phyloP scores from a whole-genome alignment of 805 yeast genomes.

The Candida maesae region DNA sequence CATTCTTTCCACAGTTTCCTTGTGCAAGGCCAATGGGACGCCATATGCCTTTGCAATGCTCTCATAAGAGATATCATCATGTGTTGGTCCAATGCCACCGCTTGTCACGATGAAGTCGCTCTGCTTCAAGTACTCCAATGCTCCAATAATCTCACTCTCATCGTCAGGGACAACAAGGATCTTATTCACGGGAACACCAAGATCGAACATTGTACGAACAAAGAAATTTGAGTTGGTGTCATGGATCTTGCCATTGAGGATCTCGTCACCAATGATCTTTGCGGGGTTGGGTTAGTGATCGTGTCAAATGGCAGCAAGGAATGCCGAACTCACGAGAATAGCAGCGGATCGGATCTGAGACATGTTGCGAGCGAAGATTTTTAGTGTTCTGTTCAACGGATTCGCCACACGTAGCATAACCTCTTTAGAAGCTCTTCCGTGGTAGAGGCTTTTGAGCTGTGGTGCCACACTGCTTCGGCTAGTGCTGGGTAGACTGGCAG shows the following conservation, averaged over 20 bases:
- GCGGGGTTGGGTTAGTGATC: constrained; percentile 9
- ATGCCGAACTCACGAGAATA: constrained; percentile 7
- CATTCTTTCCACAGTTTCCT: constrained; percentile 61
- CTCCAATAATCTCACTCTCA: constrained; percentile 53
- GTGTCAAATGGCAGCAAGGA: neutral
- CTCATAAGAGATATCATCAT: constrained; percentile 83
- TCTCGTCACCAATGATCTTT: constrained; percentile 77
- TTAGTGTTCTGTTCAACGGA: too few relatives aligned
- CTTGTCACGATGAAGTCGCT: constrained; percentile 50
- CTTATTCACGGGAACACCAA: constrained; percentile 63
- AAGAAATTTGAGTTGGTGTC: constrained; percentile 76
- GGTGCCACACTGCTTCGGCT: too few relatives aligned
- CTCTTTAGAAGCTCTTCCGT: too few relatives aligned
- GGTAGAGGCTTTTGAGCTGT: too few relatives aligned
- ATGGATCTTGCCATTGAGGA: constrained; percentile 76
- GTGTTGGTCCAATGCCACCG: constrained; percentile 79
- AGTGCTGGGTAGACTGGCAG: too few relatives aligned
- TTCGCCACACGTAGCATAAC: too few relatives aligned
- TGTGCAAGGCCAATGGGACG: constrained; percentile 48
- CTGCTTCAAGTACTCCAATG: constrained; percentile 42
- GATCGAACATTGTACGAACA: constrained; percentile 63
- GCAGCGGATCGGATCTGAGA: constrained; percentile 13
- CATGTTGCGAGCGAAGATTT: constrained; percentile 4
- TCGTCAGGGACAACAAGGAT: constrained; percentile 79
- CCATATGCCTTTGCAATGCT: constrained; percentile 64